These are phyloP conservation scores for Solanum pimpinellifolium DNA, from an alignment of 257 asterid genomes.

Conservation along the genomic window DNA sequence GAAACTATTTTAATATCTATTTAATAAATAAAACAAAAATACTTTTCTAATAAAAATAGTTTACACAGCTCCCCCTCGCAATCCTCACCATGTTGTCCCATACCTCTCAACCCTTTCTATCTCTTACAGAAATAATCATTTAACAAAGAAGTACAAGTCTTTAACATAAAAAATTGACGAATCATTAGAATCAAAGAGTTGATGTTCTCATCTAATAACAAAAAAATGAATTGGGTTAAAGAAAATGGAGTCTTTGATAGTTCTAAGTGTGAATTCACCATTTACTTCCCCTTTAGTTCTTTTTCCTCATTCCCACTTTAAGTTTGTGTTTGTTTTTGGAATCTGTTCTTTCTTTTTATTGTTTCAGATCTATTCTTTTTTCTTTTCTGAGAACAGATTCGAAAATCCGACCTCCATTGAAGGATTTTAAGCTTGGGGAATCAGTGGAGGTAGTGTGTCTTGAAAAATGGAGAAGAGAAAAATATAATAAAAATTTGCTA, in stretches of 20 bases:
- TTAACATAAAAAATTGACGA: background rate
- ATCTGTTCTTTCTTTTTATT: background rate
- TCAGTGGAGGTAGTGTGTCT: background rate
- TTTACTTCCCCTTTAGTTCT: background rate
- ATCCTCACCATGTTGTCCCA: background rate
- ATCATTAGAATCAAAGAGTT: background rate
- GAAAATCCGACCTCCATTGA: background rate
- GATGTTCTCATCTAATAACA: background rate
- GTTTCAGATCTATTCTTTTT: background rate
- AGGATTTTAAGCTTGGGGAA: background rate
- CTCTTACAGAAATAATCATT: background rate
- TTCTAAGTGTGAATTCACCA: background rate
- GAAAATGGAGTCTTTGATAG: background rate
- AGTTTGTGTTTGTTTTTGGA: background rate
- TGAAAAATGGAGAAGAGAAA: background rate
- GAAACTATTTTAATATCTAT: background rate
- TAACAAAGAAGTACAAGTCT: background rate
- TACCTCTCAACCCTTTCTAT: background rate
- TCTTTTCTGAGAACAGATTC: background rate
- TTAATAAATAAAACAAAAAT: background rate
- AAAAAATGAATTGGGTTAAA: background rate
- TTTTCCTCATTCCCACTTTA: background rate
- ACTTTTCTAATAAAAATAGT: background rate
- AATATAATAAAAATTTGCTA: background rate
- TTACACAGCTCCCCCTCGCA: background rate